Conservation (phyloP, 2,329 filamentous ascomycete genomes). For the Chalaropsis thielavioides region DNA sequence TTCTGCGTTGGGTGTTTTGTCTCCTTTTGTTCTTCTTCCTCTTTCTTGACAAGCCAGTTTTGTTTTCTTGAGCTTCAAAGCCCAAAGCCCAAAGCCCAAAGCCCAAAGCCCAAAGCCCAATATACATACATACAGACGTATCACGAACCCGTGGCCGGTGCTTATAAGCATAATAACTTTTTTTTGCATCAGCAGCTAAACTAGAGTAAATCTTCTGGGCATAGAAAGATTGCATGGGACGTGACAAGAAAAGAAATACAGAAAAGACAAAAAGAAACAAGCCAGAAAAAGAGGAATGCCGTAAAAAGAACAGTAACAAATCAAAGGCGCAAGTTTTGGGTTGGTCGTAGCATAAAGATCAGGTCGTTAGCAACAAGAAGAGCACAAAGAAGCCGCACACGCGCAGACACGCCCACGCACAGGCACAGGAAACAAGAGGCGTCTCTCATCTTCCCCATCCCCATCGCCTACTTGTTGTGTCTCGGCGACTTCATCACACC, state of each 20-base stretch:
- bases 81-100: too few relatives aligned
- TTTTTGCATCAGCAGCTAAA: slow-evolving; percentile 9
- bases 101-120: too few relatives aligned
- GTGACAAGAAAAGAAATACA: not conserved
- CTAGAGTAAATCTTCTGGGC: slow-evolving; percentile 8
- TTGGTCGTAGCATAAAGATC: slow-evolving; percentile 1
- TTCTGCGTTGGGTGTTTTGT: slow-evolving; percentile 1
- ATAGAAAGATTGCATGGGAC: slow-evolving; percentile 1
- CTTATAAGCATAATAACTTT: slow-evolving; percentile 5
- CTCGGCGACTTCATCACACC: slow-evolving; percentile 30
- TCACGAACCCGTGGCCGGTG: not conserved
- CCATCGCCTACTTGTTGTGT: not conserved
- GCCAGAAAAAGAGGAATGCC: not conserved
- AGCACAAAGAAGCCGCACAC: slow-evolving; percentile 6
- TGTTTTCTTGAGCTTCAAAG: not conserved
- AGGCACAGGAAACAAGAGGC: not conserved
- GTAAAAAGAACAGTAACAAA: slow-evolving; percentile 9
- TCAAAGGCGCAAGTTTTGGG: not conserved
- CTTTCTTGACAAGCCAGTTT: not conserved
- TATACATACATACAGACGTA: not conserved
- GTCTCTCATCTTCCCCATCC: not conserved
- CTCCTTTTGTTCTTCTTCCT: not conserved
- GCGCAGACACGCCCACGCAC: not conserved
- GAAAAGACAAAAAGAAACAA: not conserved
- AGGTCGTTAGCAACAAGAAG: slow-evolving; percentile 6